A percentile compares a stretch with the other conserved stretches of the same genome.
These are phyloP conservation scores for Taphrina deformans DNA, from an alignment of 1,139 yeast genomes.

Conservation along the genomic window DNA sequence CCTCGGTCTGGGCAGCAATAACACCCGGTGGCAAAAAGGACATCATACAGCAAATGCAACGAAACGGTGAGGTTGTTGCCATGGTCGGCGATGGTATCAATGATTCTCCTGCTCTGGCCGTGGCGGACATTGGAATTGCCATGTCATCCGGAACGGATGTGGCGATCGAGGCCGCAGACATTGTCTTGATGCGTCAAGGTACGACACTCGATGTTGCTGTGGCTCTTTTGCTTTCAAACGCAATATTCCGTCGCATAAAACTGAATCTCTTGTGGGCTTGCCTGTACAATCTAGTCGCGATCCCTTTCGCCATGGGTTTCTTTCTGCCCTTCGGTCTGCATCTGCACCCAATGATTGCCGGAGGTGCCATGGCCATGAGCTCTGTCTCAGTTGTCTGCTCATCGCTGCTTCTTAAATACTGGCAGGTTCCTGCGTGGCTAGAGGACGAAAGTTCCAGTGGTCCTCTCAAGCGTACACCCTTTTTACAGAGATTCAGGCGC, in stretches of 20 bases:
- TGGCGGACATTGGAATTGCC: slow-evolving; percentile 87
- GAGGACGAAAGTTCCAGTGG: background rate
- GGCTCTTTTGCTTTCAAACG: slow-evolving; percentile 69
- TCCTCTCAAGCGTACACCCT: background rate
- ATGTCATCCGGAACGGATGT: slow-evolving; percentile 91
- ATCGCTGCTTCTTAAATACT: slow-evolving; percentile 60
- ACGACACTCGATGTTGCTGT: slow-evolving; percentile 67
- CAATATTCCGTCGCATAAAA: slow-evolving; percentile 73
- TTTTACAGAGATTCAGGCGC: background rate
- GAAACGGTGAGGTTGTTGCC: slow-evolving; percentile 48
- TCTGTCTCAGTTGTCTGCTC: slow-evolving; percentile 85
- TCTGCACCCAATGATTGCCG: slow-evolving; percentile 88
- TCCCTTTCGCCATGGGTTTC: slow-evolving; percentile 95
- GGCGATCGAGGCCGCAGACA: slow-evolving; percentile 93
- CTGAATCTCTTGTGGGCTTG: slow-evolving; percentile 83
- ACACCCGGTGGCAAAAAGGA: slow-evolving; percentile 76
- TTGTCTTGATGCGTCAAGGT: slow-evolving; percentile 58
- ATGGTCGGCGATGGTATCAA: slow-evolving; percentile 97
- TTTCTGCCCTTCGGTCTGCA: slow-evolving; percentile 74
- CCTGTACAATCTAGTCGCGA: slow-evolving; percentile 78
- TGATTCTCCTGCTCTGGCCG: slow-evolving; percentile 92
- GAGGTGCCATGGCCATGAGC: slow-evolving; percentile 87
- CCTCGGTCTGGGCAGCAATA: slow-evolving; percentile 72
- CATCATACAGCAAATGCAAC: slow-evolving; percentile 61
- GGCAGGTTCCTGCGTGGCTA: slow-evolving; percentile 45